phyloP scores from a whole-genome alignment of 306 rosid genomes.

The Trifolium pratense region DNA sequence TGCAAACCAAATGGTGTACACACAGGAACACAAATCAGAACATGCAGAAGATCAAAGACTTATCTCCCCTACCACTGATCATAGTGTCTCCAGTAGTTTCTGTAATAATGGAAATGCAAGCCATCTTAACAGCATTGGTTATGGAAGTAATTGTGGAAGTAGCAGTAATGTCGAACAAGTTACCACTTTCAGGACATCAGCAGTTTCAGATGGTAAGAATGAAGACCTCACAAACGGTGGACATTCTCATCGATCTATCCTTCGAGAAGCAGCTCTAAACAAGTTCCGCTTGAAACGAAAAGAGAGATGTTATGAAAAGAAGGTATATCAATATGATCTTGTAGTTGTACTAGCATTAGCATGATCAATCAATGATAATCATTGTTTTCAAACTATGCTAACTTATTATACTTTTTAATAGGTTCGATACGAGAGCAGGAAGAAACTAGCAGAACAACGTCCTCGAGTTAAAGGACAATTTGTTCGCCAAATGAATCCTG shows the following conservation, averaged over 20 bases:
- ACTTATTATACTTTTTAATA: constrained; percentile 43
- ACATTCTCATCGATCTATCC: constrained; percentile 60
- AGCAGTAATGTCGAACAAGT: constrained; percentile 64
- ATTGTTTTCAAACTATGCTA: constrained; percentile 24
- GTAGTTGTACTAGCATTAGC: constrained; percentile 8
- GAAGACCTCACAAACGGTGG: constrained; percentile 60
- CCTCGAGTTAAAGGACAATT: constrained; percentile 97
- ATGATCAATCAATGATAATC: neutral
- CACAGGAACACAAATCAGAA: constrained; percentile 60
- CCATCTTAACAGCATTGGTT: constrained; percentile 65
- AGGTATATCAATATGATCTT: constrained; percentile 53
- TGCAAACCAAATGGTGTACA: constrained; percentile 45
- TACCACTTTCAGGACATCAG: constrained; percentile 40
- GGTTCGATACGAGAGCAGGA: constrained; percentile 99
- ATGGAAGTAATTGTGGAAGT: constrained; percentile 83
- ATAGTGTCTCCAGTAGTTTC: constrained; percentile 70
- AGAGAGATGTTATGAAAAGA: constrained; percentile 95
- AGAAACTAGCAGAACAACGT: constrained; percentile 98
- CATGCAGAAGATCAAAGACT: constrained; percentile 61
- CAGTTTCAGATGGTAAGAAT: constrained; percentile 65
- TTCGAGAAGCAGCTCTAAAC: constrained; percentile 84
- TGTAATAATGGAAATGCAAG: constrained; percentile 72
- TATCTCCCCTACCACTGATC: constrained; percentile 72
- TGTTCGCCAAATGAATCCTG: constrained; percentile 66
- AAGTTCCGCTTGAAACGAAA: constrained; percentile 93